These are phyloP conservation scores for Monosporascus sp. DNA, from an alignment of 2,329 filamentous ascomycete species.

Conservation along the genomic window DNA sequence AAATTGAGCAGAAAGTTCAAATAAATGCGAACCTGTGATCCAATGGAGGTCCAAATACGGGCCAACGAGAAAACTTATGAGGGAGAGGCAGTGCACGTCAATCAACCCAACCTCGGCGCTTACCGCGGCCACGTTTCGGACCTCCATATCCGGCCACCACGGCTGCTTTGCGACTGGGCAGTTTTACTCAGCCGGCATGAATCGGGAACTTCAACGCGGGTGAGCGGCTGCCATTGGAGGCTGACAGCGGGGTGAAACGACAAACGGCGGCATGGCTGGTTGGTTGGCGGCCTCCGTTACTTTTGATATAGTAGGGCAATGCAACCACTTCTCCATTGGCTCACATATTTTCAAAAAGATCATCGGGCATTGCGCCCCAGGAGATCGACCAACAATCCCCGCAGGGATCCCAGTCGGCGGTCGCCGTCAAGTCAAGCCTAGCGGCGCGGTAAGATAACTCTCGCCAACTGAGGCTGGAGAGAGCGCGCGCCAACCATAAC, in stretches of 20 bases:
- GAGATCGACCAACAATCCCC: too few relatives aligned
- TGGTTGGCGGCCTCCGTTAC: neutral
- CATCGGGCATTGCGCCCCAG: too few relatives aligned
- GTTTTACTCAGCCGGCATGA: neutral
- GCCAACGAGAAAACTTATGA: neutral
- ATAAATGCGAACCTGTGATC: too few relatives aligned
- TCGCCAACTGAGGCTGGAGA: too few relatives aligned
- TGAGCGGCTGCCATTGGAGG: neutral
- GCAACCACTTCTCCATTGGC: too few relatives aligned
- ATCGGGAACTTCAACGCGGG: neutral
- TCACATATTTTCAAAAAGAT: too few relatives aligned
- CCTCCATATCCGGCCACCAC: neutral
- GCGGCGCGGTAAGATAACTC: too few relatives aligned
- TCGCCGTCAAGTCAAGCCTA: too few relatives aligned
- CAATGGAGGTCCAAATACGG: neutral
- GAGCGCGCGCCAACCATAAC: too few relatives aligned
- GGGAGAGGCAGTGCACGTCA: neutral
- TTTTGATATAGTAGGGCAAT: too few relatives aligned
- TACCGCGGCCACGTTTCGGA: neutral
- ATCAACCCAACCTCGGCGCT: neutral
- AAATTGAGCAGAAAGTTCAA: too few relatives aligned
- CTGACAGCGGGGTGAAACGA: neutral
- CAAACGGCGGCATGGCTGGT: neutral
- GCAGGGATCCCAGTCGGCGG: too few relatives aligned
- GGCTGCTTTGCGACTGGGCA: neutral